Evolutionary conservation across 2,329 filamentous ascomycete species (phyloP).

Genomic region (Trichophyton schoenleinii): DNA sequence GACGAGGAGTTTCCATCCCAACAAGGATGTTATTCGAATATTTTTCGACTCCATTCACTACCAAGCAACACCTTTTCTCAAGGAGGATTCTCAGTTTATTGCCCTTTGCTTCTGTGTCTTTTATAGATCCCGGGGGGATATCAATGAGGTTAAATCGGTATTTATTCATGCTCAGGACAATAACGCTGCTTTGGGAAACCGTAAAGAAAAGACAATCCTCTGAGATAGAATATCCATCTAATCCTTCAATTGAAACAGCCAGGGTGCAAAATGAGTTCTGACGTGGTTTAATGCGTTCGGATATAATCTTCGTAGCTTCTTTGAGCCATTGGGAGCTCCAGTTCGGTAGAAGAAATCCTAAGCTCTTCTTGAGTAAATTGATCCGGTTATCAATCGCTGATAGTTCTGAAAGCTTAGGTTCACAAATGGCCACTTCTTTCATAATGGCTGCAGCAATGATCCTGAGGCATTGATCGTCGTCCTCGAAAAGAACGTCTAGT

Average conservation of each 20-base stretch:
- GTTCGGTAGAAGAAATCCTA: background rate
- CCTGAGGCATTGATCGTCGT: slow-evolving; percentile 12
- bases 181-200: background rate
- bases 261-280: background rate
- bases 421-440: slow-evolving; percentile 8
- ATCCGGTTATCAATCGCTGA: slow-evolving; percentile 7
- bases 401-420: slow-evolving; percentile 3
- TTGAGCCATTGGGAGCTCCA: background rate
- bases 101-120: background rate
- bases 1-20: background rate
- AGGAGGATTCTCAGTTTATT: background rate
- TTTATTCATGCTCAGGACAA: background rate
- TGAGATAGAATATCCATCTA: background rate
- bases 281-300: background rate
- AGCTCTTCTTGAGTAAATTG: background rate
- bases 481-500: slow-evolving; percentile 9
- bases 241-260: background rate
- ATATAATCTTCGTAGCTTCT: background rate
- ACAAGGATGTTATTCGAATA: background rate
- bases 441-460: slow-evolving; percentile 17
- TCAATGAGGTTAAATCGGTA: slow-evolving; percentile 3
- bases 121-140: slow-evolving; percentile 1
- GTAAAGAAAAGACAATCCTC: background rate
- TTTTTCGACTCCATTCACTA: background rate
- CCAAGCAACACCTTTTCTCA: background rate